A percentile compares a stretch with the other conserved stretches of the same genome.
These are phyloP conservation scores for Blastobotrys capitulatus DNA, from an alignment of 1,139 yeast species.

Conservation along the genomic window DNA sequence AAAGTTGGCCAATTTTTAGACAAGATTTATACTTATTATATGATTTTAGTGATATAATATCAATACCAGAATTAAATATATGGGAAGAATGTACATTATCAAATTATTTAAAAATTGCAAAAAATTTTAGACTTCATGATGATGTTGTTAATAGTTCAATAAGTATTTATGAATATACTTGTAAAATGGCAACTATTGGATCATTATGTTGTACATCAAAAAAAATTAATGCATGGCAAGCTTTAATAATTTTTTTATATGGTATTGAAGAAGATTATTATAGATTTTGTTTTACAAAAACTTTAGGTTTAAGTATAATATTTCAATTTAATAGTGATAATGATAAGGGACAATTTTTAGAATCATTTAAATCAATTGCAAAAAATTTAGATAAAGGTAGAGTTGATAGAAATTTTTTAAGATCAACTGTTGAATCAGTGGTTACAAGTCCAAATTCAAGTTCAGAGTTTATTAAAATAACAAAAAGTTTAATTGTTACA, in stretches of 20 bases:
- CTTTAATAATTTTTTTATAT: not conserved
- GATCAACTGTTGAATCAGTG: not conserved
- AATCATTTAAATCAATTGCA: not conserved
- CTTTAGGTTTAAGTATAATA: not conserved
- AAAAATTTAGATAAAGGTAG: not conserved
- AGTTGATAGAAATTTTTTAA: not conserved
- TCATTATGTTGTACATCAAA: not conserved
- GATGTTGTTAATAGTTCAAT: not conserved
- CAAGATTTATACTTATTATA: not conserved
- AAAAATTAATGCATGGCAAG: not conserved
- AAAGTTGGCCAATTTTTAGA: not conserved
- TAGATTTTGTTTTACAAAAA: not conserved
- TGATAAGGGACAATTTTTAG: not conserved
- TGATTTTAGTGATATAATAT: not conserved
- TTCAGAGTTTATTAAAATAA: not conserved
- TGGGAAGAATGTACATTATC: not conserved
- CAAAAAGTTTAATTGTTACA: not conserved
- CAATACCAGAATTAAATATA: not conserved
- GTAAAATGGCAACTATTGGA: not conserved
- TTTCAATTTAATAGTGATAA: not conserved
- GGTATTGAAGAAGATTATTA: conserved; percentile 7
- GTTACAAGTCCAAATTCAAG: not conserved
- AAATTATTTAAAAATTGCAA: not conserved
- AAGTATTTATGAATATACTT: not conserved
- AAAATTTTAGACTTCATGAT: not conserved